Base-by-base conservation (phyloP, 139 green algal genomes). In the Tetratostichococcus sp. region DNA sequence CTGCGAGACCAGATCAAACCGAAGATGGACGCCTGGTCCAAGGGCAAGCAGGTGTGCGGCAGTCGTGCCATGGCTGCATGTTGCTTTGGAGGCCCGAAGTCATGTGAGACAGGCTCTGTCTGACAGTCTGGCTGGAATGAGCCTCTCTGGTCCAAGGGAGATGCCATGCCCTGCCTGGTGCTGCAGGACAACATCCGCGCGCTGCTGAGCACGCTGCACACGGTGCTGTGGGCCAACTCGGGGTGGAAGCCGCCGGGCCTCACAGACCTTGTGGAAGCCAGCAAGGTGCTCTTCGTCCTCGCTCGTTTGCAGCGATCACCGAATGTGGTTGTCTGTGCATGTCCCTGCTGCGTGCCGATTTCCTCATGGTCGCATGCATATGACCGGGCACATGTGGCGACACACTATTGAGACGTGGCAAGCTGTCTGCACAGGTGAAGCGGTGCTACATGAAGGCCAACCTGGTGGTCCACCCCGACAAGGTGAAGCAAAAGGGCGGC, bases 381-480 rank as follows among this genome's bases (percentile, higher is more conserved):
- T n/a, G n/a, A n/a, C n/a, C n/a, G n/a, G n/a, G n/a, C n/a, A n/a
- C n/a, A n/a, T n/a, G n/a, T n/a, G n/a, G n/a, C n/a, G n/a, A n/a
- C n/a, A n/a, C n/a, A n/a, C n/a, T n/a, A n/a, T n/a, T n/a, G n/a
- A n/a, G n/a, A n/a, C n/a, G n/a, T n/a, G n/a, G n/a, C n/a, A n/a
- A n/a, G n/a, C n/a, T n/a, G n/a, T n/a, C n/a, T 21, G 35, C 25
- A n/a, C 75, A 86, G 73, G 88, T 96, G 30, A 95, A 95, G 81
- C 88, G 89, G 75, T 79, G 74, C 30, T 98, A 94, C 80, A 95
- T 94, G 87, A 91, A 88, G 74, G 94, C 93, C 74, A 96, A 97
- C 75, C 85, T 97, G 71, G 74, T 97, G 65, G 90, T 98, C 58
- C 94, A 98, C 83, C 94, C 94, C 1, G 94, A 98, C 87, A 97